phyloP scores from a whole-genome alignment of 208 protist species.

The Acanthamoeba divionensis region DNA sequence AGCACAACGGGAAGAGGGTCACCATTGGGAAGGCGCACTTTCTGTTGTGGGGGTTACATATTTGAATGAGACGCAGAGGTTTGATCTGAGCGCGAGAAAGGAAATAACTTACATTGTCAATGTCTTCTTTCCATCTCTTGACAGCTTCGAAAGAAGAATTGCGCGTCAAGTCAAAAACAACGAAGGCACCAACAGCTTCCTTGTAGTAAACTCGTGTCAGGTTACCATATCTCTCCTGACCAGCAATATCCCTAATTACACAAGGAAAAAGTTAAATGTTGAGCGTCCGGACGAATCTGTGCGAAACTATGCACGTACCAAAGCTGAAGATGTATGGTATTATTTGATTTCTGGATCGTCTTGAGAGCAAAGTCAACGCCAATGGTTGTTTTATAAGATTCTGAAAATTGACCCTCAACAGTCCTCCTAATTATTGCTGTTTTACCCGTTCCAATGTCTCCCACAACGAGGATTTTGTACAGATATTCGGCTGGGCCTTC shows the following conservation, averaged over 20 bases:
- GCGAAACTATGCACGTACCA: no score
- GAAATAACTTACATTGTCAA: slow-evolving; percentile 71
- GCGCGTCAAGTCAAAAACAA: slow-evolving; percentile 82
- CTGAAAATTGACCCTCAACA: slow-evolving; percentile 75
- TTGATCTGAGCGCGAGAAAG: no score
- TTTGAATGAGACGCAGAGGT: slow-evolving; percentile 66
- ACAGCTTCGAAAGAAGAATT: slow-evolving; percentile 78
- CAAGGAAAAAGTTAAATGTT: no score
- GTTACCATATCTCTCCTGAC: slow-evolving; percentile 79
- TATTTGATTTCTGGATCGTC: slow-evolving; percentile 64
- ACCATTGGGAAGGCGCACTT: slow-evolving; percentile 58
- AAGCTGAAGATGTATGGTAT: slow-evolving; percentile 75
- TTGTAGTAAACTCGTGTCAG: slow-evolving; percentile 83
- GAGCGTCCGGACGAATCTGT: no score
- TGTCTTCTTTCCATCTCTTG: slow-evolving; percentile 79
- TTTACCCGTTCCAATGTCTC: slow-evolving; percentile 82
- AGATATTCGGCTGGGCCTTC: slow-evolving; percentile 54
- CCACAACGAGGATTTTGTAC: slow-evolving; percentile 77
- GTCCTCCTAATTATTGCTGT: slow-evolving; percentile 64
- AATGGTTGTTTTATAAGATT: slow-evolving; percentile 61
- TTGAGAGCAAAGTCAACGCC: slow-evolving; percentile 82
- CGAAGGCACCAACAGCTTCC: slow-evolving; percentile 80
- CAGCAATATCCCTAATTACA: slow-evolving; percentile 50
- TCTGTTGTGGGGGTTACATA: no score
- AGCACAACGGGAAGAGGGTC: slow-evolving; percentile 74